Evolutionary conservation across 1,284 basidiomycete species (phyloP), one percentile per base, ranked within the genome.

Genomic region (Sphaerobolus stellatus): DNA sequence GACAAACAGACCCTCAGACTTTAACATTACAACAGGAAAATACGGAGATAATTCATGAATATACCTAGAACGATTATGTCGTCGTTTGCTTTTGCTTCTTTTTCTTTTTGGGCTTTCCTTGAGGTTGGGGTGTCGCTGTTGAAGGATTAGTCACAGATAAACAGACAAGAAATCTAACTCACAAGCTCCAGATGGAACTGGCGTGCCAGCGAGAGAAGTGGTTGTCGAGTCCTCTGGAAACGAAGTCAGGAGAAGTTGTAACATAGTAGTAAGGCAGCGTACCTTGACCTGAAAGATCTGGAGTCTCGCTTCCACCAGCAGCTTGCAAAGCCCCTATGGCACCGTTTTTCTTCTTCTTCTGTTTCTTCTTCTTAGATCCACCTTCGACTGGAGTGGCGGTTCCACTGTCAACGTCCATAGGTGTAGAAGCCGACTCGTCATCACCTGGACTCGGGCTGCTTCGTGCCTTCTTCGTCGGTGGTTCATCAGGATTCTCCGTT

Each of bases 31-130:
- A n/a, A n/a, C n/a, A n/a, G n/a, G n/a, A n/a, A n/a, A n/a, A n/a
- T n/a, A n/a, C n/a, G n/a, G n/a, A n/a, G n/a, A n/a, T n/a, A n/a
- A n/a, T n/a, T n/a, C n/a, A n/a, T n/a, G n/a, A n/a, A n/a, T n/a
- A n/a, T n/a, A n/a, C n/a, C n/a, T n/a, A n/a, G n/a, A n/a, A n/a
- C n/a, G n/a, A n/a, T n/a, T 13, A 43, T 13, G 41, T 43, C 20
- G 41, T 9, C 9, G n/a, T 38, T 27, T 41, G 27, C 22, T 45
- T 31, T 36, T 46, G 22, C 30, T 48, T 53, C 43, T 47, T 45
- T 25, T 48, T 53, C 22, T 38, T 52, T 30, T 52, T 46, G 14
- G 43, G 13, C 14, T 53, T 48, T 6, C 28, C 45, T 47, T 38
- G 52, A 4, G 27, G 9, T 1, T 27, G 43, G 8, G 44, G 46